Percentiles rank a stretch among this genome's conserved stretches.
Evolutionary conservation across 768 basidiomycete species (phyloP).

Genomic region (Clavulina sp.): DNA sequence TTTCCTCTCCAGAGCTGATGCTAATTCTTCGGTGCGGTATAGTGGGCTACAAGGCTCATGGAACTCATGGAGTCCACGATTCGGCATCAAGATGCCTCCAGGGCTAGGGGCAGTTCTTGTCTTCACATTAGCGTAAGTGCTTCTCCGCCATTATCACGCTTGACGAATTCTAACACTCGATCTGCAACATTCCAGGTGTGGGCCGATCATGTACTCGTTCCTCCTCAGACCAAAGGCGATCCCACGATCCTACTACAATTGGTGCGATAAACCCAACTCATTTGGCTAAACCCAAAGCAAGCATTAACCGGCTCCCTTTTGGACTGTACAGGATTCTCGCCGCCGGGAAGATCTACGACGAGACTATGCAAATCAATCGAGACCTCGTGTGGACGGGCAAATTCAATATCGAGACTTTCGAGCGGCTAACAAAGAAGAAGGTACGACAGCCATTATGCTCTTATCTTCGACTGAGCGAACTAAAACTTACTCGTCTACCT

Average conservation of each 20-base stretch:
- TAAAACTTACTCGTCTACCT: too few species aligned
- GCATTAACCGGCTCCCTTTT: not conserved
- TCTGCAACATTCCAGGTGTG: conserved; percentile 31
- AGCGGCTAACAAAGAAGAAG: conserved; percentile 15
- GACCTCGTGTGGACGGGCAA: conserved; percentile 39
- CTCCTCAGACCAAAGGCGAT: conserved; percentile 70
- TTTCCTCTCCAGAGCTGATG: too few species aligned
- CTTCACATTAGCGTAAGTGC: conserved; percentile 16
- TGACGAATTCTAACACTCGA: not conserved
- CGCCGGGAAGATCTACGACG: conserved; percentile 44
- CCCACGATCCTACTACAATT: conserved; percentile 53
- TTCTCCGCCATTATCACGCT: not conserved
- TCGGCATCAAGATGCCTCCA: conserved; percentile 55
- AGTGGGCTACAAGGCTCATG: conserved; percentile 85
- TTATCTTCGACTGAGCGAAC: not conserved
- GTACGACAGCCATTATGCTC: not conserved
- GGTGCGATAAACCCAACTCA: too few species aligned
- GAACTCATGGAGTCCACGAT: conserved; percentile 54
- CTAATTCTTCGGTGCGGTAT: too few species aligned
- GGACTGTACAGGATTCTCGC: conserved; percentile 41
- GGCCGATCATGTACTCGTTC: conserved; percentile 72
- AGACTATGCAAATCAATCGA: conserved; percentile 42
- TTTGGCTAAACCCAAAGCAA: too few species aligned
- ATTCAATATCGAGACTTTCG: conserved; percentile 39
- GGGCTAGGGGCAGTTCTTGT: conserved; percentile 73